Conservation (phyloP, 352 stramenopile genomes). For the Peronospora destructor region DNA sequence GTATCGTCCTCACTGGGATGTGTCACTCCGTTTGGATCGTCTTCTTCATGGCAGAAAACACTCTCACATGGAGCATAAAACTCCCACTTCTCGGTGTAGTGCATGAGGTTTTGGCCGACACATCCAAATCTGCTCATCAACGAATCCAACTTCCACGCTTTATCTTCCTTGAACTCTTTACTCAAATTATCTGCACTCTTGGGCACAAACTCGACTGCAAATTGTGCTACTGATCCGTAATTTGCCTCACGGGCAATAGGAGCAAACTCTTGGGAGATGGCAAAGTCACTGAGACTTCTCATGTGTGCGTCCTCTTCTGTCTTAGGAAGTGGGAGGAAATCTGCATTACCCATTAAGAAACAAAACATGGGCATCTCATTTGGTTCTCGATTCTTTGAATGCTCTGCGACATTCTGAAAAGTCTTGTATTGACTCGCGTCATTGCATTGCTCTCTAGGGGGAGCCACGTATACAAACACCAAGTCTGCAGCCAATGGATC, state of each 20-base stretch:
- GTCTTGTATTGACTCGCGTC: conserved; percentile 35
- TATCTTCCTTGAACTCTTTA: conserved; percentile 27
- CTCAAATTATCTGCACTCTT: conserved; percentile 20
- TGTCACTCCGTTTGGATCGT: conserved; percentile 35
- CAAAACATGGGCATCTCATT: conserved; percentile 54
- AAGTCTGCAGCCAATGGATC: conserved; percentile 29
- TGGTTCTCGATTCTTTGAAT: conserved; percentile 9
- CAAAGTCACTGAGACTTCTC: conserved; percentile 69
- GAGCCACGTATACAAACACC: conserved; percentile 61
- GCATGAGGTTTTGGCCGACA: conserved; percentile 73
- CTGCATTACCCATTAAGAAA: conserved; percentile 58
- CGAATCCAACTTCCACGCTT: conserved; percentile 32
- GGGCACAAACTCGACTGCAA: conserved; percentile 67
- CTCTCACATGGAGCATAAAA: conserved; percentile 47
- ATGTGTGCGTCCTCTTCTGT: conserved; percentile 48
- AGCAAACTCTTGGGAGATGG: conserved; percentile 64
- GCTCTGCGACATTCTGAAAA: conserved; percentile 33
- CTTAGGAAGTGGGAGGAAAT: conserved; percentile 44
- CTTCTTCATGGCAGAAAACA: conserved; percentile 33
- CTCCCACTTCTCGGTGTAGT: conserved; percentile 80
- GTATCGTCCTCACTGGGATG: conserved; percentile 50
- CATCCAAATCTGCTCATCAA: conserved; percentile 73
- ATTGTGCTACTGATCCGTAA: conserved; percentile 56
- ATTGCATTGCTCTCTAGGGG: conserved; percentile 36
- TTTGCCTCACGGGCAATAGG: conserved; percentile 35